phyloP scores from a whole-genome alignment of 2,329 filamentous ascomycete species.

The Fusarium aywerte region DNA sequence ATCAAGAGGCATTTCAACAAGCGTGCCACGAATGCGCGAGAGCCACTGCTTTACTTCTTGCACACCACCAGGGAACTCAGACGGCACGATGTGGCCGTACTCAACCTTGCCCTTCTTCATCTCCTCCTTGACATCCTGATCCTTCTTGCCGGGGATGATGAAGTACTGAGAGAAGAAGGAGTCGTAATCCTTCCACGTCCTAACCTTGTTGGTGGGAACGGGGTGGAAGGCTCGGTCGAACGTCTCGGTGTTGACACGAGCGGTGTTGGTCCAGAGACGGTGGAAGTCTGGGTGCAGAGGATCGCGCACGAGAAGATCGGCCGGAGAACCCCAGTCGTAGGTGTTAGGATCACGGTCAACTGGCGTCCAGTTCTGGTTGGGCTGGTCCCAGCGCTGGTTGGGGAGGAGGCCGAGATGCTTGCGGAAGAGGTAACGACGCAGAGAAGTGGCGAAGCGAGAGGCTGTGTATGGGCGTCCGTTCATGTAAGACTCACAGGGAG shows the following conservation, averaged over 20 bases:
- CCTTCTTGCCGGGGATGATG: constrained; percentile 64
- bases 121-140: constrained; percentile 60
- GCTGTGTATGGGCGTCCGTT: constrained; percentile 77
- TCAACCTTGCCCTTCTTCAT: constrained; percentile 70
- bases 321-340: constrained; percentile 75
- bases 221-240: constrained; percentile 86
- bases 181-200: constrained; percentile 79
- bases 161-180: constrained; percentile 76
- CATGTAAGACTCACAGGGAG: constrained; percentile 77
- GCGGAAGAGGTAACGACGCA: constrained; percentile 87
- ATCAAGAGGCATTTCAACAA: constrained; percentile 94
- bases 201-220: constrained; percentile 75
- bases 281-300: constrained; percentile 76
- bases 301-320: constrained; percentile 77
- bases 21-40: constrained; percentile 71
- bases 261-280: constrained; percentile 77
- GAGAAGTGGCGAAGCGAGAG: constrained; percentile 78
- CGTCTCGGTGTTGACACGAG: constrained; percentile 80
- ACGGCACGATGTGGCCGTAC: constrained; percentile 88
- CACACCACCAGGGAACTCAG: constrained; percentile 79
- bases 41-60: constrained; percentile 78
- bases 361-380: constrained; percentile 81
- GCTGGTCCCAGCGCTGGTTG: constrained; percentile 73
- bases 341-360: constrained; percentile 76
- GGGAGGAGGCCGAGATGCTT: constrained; percentile 90